A percentile compares a stretch with the other conserved stretches of the same genome.
Conservation (phyloP, 2,329 filamentous ascomycete species). For the Cadophora malorum region DNA sequence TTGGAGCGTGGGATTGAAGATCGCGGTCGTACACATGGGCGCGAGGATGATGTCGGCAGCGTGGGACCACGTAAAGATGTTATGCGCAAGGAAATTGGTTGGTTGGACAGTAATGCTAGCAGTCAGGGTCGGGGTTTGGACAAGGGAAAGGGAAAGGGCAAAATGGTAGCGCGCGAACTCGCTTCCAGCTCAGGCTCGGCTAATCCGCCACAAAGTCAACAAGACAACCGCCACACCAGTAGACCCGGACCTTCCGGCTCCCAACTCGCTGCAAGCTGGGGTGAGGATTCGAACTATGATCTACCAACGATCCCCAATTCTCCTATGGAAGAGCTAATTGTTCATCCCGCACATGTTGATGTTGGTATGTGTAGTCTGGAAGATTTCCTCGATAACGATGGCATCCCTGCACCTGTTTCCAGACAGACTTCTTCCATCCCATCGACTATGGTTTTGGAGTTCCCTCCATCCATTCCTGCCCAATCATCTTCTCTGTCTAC, state of each 20-base stretch:
- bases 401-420: background rate
- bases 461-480: background rate
- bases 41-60: background rate
- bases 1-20: background rate
- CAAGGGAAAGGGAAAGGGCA: constrained; percentile 12
- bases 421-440: background rate
- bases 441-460: background rate
- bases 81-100: background rate
- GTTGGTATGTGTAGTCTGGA: constrained; percentile 30
- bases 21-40: constrained; percentile 6
- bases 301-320: constrained; percentile 7
- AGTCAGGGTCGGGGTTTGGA: background rate
- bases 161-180: background rate
- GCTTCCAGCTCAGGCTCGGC: background rate
- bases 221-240: background rate
- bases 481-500: background rate
- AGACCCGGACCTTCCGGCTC: background rate
- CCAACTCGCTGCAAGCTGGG: background rate
- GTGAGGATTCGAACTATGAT: background rate
- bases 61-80: background rate
- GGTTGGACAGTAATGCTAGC: background rate
- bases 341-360: constrained; percentile 16
- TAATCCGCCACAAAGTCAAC: constrained; percentile 11
- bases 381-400: constrained; percentile 21
- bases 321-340: constrained; percentile 1